Conservation (phyloP, 495 filamentous ascomycete species). For the Thozetella sp. region DNA sequence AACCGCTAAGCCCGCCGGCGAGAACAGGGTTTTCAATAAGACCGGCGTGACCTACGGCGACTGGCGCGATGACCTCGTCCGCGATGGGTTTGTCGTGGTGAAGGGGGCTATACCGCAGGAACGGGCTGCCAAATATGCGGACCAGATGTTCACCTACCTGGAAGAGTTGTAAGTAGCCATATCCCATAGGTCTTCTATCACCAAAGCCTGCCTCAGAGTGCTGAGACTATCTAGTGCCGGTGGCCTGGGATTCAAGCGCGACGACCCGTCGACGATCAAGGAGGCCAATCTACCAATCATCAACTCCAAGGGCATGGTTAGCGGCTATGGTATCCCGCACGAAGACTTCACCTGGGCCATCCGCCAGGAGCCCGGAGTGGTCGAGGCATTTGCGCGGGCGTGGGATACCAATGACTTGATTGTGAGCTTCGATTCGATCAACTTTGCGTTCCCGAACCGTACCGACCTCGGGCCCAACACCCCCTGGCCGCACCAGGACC, state of each 20-base stretch:
- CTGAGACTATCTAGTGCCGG: not conserved
- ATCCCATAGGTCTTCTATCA: not conserved
- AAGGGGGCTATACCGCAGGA: not conserved
- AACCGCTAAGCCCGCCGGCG: not conserved
- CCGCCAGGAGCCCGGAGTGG: not conserved
- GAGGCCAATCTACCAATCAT: not conserved
- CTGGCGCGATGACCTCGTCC: not conserved
- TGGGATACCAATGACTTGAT: not conserved
- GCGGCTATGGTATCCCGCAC: not conserved
- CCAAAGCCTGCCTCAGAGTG: not conserved
- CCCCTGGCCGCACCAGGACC: conserved; percentile 1
- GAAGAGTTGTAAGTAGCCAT: not conserved
- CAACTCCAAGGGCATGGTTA: not conserved
- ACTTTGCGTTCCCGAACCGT: not conserved
- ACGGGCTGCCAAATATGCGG: not conserved
- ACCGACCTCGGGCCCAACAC: not conserved
- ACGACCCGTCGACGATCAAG: conserved; percentile 1
- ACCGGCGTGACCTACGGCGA: not conserved
- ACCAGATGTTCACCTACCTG: conserved; percentile 1
- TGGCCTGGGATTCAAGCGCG: not conserved
- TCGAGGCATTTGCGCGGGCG: not conserved
- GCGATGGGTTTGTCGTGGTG: not conserved
- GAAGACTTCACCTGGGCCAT: not conserved
- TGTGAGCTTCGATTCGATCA: not conserved
- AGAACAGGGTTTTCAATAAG: not conserved